Evolutionary conservation across 768 basidiomycete genomes (phyloP).

Genomic region (Boletus speciosus): DNA sequence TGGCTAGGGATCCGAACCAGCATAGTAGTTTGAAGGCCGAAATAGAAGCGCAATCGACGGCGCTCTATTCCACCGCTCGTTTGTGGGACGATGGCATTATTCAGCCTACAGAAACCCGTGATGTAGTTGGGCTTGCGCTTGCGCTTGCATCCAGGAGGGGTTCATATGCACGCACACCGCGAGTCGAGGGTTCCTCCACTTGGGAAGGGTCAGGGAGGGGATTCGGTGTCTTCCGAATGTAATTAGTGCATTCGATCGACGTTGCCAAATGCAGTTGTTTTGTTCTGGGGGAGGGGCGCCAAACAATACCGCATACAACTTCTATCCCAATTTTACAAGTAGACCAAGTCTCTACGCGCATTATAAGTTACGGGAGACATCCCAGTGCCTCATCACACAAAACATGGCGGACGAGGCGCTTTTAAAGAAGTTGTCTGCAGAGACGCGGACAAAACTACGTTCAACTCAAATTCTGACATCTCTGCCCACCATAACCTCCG

Average conservation of each 20-base stretch:
- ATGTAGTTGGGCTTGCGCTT: constrained; percentile 84
- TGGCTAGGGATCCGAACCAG: constrained; percentile 69
- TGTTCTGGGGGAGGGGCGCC: constrained; percentile 9
- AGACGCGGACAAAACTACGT: constrained; percentile 70
- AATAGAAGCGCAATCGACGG: constrained; percentile 87
- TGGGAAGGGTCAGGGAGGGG: constrained; percentile 71
- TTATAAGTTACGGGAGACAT: neutral
- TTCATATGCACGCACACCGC: constrained; percentile 9
- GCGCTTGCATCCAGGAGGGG: constrained; percentile 63
- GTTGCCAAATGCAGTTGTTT: constrained; percentile 28
- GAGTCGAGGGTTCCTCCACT: constrained; percentile 30
- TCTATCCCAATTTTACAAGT: neutral
- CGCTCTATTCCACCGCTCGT: constrained; percentile 86
- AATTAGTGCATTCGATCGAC: constrained; percentile 24
- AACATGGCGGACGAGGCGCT: constrained; percentile 20
- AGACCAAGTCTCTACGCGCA: neutral
- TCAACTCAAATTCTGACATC: constrained; percentile 85
- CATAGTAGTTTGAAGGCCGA: constrained; percentile 71
- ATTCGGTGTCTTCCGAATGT: constrained; percentile 95
- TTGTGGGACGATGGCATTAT: constrained; percentile 95
- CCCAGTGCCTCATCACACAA: neutral
- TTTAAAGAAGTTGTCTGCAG: constrained; percentile 46
- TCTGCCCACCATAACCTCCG: constrained; percentile 72
- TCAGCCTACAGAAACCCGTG: constrained; percentile 81
- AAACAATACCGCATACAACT: constrained; percentile 16